Evolutionary conservation across 179 eudicot genomes (phyloP), one percentile per base, ranked within the genome.

Genomic region (Pouteria campechiana): DNA sequence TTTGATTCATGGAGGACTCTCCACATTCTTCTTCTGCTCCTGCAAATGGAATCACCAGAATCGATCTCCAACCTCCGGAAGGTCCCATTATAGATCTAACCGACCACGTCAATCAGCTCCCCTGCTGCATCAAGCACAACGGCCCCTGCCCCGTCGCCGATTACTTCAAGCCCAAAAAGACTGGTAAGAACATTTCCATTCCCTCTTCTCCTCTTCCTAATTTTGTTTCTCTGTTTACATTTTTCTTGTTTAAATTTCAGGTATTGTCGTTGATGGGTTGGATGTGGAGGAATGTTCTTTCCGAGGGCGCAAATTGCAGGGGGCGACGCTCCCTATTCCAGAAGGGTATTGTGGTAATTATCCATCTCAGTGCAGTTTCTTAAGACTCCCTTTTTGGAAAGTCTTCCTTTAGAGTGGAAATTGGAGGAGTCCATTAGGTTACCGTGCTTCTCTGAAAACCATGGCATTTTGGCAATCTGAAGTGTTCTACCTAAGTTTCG

Each of bases 291-390:
- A 86, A 70, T 86, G 90, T 13, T 55, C 34, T 50, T 90, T 86
- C 50, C 72, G 98, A 41, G 95, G 98, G 43, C 74, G 98, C 55
- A 86, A 75, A 41, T 69, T 90, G 58, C 75, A 76, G 36, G 98
- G 98, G 13, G 64, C 87, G 17, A 76, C 79, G n/a, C 12, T 90
- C 48, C 39, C 60, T 1, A 50, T 90, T 33, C 94, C 94, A 0
- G 58, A 62, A 3, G 92, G 85, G 1, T 86, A 79, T 75, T 70
- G 82, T 40, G 98, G 98, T 90, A 36, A 49, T n/a, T n/a, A n/a
- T n/a, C n/a, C n/a, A n/a, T n/a, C n/a, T n/a, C n/a, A n/a, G n/a
- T n/a, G n/a, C n/a, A n/a, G n/a, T n/a, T n/a, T n/a, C n/a, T n/a
- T n/a, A n/a, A n/a, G n/a, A n/a, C n/a, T n/a, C n/a, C n/a, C n/a